Evolutionary conservation across 192 early-diverging fungal genomes (phyloP), one percentile per base, ranked within the genome.

Genomic region (Coemansia sp.): DNA sequence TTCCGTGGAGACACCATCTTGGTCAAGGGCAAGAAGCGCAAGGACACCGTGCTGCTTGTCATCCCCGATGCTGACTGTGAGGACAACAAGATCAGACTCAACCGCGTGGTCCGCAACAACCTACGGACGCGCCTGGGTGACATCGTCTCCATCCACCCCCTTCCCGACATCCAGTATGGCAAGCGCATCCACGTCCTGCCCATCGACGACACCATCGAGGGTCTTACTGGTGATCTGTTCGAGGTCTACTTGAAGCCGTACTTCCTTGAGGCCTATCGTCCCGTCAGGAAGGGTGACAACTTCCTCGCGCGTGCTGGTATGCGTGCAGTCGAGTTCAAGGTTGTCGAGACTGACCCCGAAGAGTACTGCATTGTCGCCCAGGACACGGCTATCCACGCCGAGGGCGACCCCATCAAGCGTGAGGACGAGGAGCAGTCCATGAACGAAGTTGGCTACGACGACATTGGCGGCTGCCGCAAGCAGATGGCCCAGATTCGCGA

Each of bases 401-500:
- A 99, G 79, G 97, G 97, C 65, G 97, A 99, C 41, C 95, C 97
- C 12, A 96, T 99, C 84, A 96, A 95, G 88, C 94, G 97, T 60
- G 97, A 99, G 85, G 97, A 99, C 70, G 97, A 99, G 82, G 97
- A 99, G 74, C 88, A 91, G 72, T 92, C 90, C 68, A 84, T 96
- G 51, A 94, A 90, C 80, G 94, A 93, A 49, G 94, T 99, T 67
- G 97, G 97, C 51, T 99, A 99, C 76, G 97, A 99, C 76, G 96
- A 98, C 76, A 94, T 99, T 87, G 97, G 97, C 75, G 97, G 97
- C 62, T 95, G 93, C 77, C 93, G 97, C 75, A 96, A 95, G 80
- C 97, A 99, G 80, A 93, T 99, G 87, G 97, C 97, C 11, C 97
- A 99, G 88, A 99, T 99, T 62, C 95, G 97, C 76, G 97, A 99